Percentiles rank a stretch among this genome's conserved stretches.
Conservation (phyloP, 257 asterid genomes). For the Solanum habrochaites region DNA sequence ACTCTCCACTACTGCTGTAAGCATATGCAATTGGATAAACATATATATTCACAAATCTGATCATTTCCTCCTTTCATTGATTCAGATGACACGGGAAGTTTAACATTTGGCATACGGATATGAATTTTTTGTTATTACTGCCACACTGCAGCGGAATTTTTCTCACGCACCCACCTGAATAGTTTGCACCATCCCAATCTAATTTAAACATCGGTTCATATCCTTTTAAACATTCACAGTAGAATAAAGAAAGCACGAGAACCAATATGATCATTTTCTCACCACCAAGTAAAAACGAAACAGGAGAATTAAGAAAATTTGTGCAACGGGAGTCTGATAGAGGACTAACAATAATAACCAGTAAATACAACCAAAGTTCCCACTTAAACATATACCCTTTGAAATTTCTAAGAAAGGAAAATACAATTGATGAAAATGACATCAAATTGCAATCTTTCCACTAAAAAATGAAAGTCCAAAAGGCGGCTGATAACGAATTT, state of each 20-base stretch:
- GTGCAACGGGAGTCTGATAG: neutral
- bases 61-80: neutral
- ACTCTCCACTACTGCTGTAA: neutral
- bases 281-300: too few species aligned
- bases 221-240: constrained; percentile 10
- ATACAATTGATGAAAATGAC: neutral
- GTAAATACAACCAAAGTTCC: neutral
- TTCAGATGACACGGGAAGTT: constrained; percentile 10
- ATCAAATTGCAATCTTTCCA: neutral
- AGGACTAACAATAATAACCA: neutral
- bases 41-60: constrained; percentile 5
- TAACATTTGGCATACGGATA: neutral
- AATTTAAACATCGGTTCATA: neutral
- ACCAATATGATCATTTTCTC: neutral
- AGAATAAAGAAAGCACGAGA: neutral
- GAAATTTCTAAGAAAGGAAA: neutral
- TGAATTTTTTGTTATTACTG: neutral
- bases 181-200: neutral
- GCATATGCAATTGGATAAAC: constrained; percentile 13
- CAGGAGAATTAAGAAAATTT: neutral
- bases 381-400: neutral
- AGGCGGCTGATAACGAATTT: neutral
- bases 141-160: neutral
- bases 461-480: neutral
- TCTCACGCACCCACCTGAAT: constrained; percentile 17